Evolutionary conservation across 73 alveolate genomes (phyloP), one percentile per base, ranked within the genome.

Genomic region (Paraurostyla sp.): DNA sequence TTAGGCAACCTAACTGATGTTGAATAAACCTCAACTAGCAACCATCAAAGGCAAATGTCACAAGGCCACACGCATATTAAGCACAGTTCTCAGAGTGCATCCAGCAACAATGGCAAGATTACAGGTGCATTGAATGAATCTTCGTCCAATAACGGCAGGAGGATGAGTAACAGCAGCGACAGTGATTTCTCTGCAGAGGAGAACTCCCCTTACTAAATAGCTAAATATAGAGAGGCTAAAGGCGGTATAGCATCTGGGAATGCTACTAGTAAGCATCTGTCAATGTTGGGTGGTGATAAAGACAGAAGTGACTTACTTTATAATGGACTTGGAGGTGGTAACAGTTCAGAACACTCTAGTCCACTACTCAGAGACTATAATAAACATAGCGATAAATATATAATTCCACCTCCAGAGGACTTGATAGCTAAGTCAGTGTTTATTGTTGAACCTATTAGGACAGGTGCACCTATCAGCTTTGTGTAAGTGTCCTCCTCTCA

Each of bases 401-500:
- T 73, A n/a, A 51, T 78, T 6, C 89, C 89, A 6, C 89, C 89
- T 6, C 89, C 89, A n/a, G 89, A 78, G 40, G 89, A 49, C 40
- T 33, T 78, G 23, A 78, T 78, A 35, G 80, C 76, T 25, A 78
- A 78, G 40, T 32, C 80, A 32, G 89, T 54, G 29, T 78, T 78
- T 54, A 54, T 51, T 9, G 58, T 46, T 15, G 92, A 83, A 35
- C 92, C 84, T 23, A 49, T 63, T 0, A 32, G 85, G 23, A 83
- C 92, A 0, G 92, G 92, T 22, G 92, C 85, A 32, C 92, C 92
- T 11, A 45, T 83, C 9, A 16, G 73, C 45, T 83, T 83, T 69
- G 63, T 83, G 85, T 62, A 83, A 62, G 27, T 29, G 23, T n/a
- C n/a, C n/a, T n/a, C n/a, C n/a, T n/a, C 9, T 54, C 71, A 9